phyloP scores from a whole-genome alignment of 2,329 filamentous ascomycete genomes.

The Lachnellula cervina region DNA sequence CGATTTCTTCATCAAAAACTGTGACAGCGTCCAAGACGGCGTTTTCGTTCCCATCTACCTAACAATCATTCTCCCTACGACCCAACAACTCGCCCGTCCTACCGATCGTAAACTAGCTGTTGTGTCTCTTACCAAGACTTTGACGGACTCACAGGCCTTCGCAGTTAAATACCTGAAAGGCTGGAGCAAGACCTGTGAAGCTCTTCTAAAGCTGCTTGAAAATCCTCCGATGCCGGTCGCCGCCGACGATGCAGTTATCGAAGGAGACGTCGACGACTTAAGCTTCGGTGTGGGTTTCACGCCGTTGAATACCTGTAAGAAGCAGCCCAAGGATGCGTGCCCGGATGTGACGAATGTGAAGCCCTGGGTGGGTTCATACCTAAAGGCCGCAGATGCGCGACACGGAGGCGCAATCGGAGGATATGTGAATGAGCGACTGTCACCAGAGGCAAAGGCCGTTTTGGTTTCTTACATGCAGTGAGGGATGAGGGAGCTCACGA shows the following conservation, averaged over 20 bases:
- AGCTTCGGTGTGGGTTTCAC: constrained; percentile 95
- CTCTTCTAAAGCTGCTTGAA: constrained; percentile 81
- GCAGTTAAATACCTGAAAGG: constrained; percentile 78
- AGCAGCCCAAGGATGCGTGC: constrained; percentile 71
- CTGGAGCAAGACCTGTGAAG: constrained; percentile 85
- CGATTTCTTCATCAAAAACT: constrained; percentile 83
- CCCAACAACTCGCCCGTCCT: constrained; percentile 80
- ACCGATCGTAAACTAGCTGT: constrained; percentile 91
- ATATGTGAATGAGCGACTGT: constrained; percentile 69
- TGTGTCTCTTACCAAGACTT: constrained; percentile 85
- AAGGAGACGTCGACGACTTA: constrained; percentile 91
- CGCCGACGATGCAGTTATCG: constrained; percentile 72
- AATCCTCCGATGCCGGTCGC: constrained; percentile 69
- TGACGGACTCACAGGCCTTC: constrained; percentile 82
- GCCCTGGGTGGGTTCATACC: constrained; percentile 60
- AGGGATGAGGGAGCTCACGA: constrained; percentile 11
- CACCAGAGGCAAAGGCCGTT: constrained; percentile 49
- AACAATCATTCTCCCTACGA: constrained; percentile 79
- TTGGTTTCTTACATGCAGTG: constrained; percentile 43
- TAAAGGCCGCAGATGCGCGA: constrained; percentile 71
- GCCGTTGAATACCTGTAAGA: constrained; percentile 83
- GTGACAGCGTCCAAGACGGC: constrained; percentile 74
- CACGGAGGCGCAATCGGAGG: constrained; percentile 65
- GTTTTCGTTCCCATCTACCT: constrained; percentile 85
- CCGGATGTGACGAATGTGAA: constrained; percentile 77